phyloP scores from a whole-genome alignment of 2,329 filamentous ascomycete genomes.

The Sarocladium kiliense region DNA sequence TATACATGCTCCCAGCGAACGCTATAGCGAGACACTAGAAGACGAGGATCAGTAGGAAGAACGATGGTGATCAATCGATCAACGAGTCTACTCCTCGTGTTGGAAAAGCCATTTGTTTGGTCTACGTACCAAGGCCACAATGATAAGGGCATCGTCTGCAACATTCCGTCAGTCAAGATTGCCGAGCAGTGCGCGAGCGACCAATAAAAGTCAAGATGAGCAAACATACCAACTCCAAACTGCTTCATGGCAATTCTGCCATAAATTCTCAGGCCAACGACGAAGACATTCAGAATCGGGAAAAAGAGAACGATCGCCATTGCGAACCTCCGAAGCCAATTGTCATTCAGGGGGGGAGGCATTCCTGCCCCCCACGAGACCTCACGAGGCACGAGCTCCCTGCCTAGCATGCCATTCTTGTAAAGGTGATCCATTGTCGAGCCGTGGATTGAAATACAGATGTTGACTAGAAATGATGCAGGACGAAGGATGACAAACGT shows the following conservation, averaged over 20 bases:
- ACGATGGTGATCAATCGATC: too few relatives aligned
- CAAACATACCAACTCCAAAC: slow-evolving; percentile 1
- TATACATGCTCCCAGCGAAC: slow-evolving; percentile 1
- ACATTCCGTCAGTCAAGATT: background rate
- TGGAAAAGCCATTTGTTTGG: background rate
- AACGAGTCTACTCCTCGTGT: background rate
- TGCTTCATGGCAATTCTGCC: slow-evolving; percentile 2
- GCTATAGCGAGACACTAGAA: background rate
- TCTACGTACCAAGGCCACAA: background rate
- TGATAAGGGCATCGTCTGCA: background rate
- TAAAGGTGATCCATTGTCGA: background rate
- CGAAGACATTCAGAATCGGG: slow-evolving; percentile 1
- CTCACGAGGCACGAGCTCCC: background rate
- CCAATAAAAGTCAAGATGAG: background rate
- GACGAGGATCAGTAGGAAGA: background rate
- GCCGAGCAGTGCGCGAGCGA: too few relatives aligned
- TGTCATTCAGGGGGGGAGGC: background rate
- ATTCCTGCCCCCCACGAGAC: background rate
- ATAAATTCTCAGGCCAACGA: slow-evolving; percentile 3
- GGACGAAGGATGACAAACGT: too few relatives aligned
- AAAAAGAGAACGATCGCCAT: background rate
- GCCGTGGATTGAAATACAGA: background rate
- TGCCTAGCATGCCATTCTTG: background rate
- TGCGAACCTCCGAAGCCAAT: background rate
- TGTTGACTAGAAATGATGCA: too few relatives aligned